Percentiles rank a stretch among this genome's conserved stretches.
These are phyloP conservation scores for Colletotrichum incanum DNA, from an alignment of 2,329 filamentous ascomycete genomes.

Conservation along the genomic window DNA sequence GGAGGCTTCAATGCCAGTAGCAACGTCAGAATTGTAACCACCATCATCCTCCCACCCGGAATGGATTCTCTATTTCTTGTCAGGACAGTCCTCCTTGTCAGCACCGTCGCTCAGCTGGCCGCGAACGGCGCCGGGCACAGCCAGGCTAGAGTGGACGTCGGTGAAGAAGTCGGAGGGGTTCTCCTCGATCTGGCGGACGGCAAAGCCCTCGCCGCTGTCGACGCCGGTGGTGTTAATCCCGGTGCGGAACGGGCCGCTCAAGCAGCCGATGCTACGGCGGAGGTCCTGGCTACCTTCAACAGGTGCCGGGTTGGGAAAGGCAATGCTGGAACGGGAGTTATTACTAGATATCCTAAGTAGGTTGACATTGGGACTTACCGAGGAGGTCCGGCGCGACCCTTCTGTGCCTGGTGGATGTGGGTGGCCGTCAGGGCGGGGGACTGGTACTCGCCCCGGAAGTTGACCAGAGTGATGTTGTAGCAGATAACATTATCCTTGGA, in stretches of 20 bases:
- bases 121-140: constrained; percentile 66
- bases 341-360: neutral
- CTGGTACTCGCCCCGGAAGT: constrained; percentile 65
- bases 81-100: constrained; percentile 21
- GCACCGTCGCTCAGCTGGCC: constrained; percentile 59
- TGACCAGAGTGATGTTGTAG: constrained; percentile 66
- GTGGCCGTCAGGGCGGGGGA: constrained; percentile 68
- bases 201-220: constrained; percentile 61
- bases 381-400: constrained; percentile 65
- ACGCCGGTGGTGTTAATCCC: constrained; percentile 49
- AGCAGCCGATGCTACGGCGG: constrained; percentile 59
- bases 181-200: constrained; percentile 64
- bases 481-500: constrained; percentile 59
- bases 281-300: constrained; percentile 51
- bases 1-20: neutral
- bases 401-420: constrained; percentile 67
- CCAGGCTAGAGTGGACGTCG: constrained; percentile 66
- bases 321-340: constrained; percentile 51
- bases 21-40: too few relatives aligned
- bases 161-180: constrained; percentile 67
- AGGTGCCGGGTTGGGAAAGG: constrained; percentile 63
- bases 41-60: rapidly evolving
- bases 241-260: constrained; percentile 55
- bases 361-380: constrained; percentile 49
- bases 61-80: neutral